These are phyloP conservation scores for Thalassiosira pacifica DNA, from an alignment of 352 stramenopile genomes.

Conservation along the genomic window DNA sequence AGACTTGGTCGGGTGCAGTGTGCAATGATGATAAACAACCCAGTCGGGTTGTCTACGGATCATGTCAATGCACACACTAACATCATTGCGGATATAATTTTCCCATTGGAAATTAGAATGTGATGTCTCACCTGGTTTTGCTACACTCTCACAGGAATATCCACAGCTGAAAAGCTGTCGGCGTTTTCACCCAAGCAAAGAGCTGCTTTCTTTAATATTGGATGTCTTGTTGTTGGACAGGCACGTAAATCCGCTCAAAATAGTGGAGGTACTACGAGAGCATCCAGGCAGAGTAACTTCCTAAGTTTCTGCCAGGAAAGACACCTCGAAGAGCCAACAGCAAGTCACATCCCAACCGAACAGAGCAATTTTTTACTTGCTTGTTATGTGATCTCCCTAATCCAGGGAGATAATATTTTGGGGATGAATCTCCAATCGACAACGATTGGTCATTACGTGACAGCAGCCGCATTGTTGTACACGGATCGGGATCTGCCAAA, in stretches of 20 bases:
- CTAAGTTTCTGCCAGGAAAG: constrained; percentile 25
- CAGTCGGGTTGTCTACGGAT: constrained; percentile 38
- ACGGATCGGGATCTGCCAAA: not conserved
- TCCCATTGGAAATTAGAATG: constrained; percentile 29
- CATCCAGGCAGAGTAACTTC: constrained; percentile 35
- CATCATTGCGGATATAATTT: constrained; percentile 59
- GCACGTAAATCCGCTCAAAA: constrained; percentile 27
- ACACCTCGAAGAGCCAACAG: not conserved
- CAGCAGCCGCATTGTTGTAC: constrained; percentile 1
- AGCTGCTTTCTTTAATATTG: constrained; percentile 46
- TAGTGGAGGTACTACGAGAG: constrained; percentile 30
- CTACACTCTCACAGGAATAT: constrained; percentile 39
- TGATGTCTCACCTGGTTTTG: constrained; percentile 28
- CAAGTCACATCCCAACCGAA: not conserved
- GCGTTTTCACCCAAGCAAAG: constrained; percentile 42
- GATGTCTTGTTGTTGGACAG: constrained; percentile 38
- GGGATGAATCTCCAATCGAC: not conserved
- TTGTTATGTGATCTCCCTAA: constrained; percentile 39
- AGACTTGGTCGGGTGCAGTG: constrained; percentile 42
- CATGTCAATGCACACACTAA: constrained; percentile 48
- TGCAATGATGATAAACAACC: constrained; percentile 57
- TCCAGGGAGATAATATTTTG: constrained; percentile 38
- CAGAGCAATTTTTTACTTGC: constrained; percentile 46
- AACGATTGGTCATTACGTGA: constrained; percentile 29
- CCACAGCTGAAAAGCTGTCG: constrained; percentile 39